Evolutionary conservation across 208 protist genomes (phyloP).

Genomic region (Trypanosoma cruzi): DNA sequence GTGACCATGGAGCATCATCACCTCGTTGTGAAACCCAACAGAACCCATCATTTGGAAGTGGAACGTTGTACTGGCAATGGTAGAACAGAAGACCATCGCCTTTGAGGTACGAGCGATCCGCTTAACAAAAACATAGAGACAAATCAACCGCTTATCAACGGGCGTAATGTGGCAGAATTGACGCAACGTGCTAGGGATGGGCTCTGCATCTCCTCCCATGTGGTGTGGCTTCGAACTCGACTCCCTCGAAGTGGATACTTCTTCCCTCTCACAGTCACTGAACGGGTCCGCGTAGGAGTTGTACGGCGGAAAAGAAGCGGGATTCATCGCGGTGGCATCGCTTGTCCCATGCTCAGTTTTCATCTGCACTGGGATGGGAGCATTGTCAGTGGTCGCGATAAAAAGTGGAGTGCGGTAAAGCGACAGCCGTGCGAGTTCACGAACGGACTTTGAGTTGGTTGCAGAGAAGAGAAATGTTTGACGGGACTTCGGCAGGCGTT

Average conservation of each 20-base stretch:
- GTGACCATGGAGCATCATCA: slow-evolving; percentile 96
- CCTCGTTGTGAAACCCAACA: slow-evolving; percentile 97
- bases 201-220: slow-evolving; percentile 28
- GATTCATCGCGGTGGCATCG: slow-evolving; percentile 12
- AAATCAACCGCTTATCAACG: slow-evolving; percentile 63
- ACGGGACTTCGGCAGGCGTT: slow-evolving; percentile 81
- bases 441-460: slow-evolving; percentile 94
- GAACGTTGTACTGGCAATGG: slow-evolving; percentile 97
- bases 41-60: slow-evolving; percentile 99
- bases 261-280: slow-evolving; percentile 29
- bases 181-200: slow-evolving; percentile 77
- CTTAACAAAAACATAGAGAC: slow-evolving; percentile 97
- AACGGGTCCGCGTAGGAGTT: slow-evolving; percentile 36
- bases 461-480: slow-evolving; percentile 98
- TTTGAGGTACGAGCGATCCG: slow-evolving; percentile 95
- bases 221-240: background rate
- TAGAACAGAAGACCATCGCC: slow-evolving; percentile 98
- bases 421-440: slow-evolving; percentile 91
- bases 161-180: slow-evolving; percentile 86
- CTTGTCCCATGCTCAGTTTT: background rate
- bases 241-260: slow-evolving; percentile 14
- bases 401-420: slow-evolving; percentile 95
- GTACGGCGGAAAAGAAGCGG: slow-evolving; percentile 50
- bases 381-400: slow-evolving; percentile 59
- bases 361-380: slow-evolving; percentile 49